These are phyloP conservation scores for Hagleromyces aurorensis DNA, from an alignment of 805 yeast species.

Conservation along the genomic window DNA sequence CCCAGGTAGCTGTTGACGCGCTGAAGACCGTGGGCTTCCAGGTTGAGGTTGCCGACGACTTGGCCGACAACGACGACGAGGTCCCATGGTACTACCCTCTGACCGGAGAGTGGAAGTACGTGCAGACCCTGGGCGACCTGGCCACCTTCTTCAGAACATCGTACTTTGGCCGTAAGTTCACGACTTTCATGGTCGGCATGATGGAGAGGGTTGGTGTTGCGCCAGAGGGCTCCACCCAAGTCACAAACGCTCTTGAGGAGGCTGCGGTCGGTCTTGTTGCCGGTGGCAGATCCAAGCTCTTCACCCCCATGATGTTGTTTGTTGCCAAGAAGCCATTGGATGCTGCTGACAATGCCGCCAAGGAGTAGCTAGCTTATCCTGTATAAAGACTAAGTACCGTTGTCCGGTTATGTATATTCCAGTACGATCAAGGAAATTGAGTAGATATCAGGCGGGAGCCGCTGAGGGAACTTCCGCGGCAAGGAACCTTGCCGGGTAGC, in stretches of 20 bases:
- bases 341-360: no score
- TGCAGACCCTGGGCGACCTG: conserved; percentile 70
- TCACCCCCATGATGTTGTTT: conserved; percentile 97
- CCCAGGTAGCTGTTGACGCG: conserved; percentile 82
- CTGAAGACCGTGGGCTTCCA: conserved; percentile 82
- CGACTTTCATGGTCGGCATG: conserved; percentile 71
- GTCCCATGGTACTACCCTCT: conserved; percentile 98
- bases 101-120: conserved; percentile 86
- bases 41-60: conserved; percentile 63
- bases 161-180: conserved; percentile 72
- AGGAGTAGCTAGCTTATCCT: no score
- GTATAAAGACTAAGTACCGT: no score
- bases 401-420: no score
- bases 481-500: no score
- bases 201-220: conserved; percentile 83
- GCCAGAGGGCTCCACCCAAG: conserved; percentile 86
- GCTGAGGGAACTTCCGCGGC: no score
- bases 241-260: conserved; percentile 88
- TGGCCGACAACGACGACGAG: conserved; percentile 74
- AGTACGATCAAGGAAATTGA: no score
- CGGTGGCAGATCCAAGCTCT: conserved; percentile 83
- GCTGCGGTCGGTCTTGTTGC: conserved; percentile 93
- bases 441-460: no score
- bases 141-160: conserved; percentile 87
- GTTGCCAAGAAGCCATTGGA: conserved; percentile 86